A percentile compares a stretch with the other conserved stretches of the same genome.
phyloP scores from a whole-genome alignment of 1,139 yeast species.

The Hanseniaspora sp. region DNA sequence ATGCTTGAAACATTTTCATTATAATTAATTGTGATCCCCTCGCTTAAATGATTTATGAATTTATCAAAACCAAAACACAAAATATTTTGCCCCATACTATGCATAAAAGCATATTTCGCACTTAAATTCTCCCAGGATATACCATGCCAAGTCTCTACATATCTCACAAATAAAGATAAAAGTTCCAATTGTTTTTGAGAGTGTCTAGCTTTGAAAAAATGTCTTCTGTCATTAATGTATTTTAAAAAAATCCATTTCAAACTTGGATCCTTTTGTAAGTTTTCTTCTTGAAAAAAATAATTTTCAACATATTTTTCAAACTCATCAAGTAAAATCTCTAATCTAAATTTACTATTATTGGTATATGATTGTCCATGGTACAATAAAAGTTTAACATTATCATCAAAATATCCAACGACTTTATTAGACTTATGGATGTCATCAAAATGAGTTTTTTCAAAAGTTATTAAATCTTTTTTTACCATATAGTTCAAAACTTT shows the following conservation, averaged over 20 bases:
- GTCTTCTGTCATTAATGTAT: constrained; percentile 30
- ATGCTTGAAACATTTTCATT: constrained; percentile 41
- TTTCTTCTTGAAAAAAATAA: constrained; percentile 40
- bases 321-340: constrained; percentile 44
- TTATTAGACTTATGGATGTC: constrained; percentile 28
- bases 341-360: constrained; percentile 28
- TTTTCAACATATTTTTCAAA: constrained; percentile 51
- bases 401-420: constrained; percentile 34
- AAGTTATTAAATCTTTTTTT: constrained; percentile 4
- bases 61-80: constrained; percentile 44
- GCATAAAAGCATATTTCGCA: constrained; percentile 53
- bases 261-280: constrained; percentile 40
- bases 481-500: constrained; percentile 39
- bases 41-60: constrained; percentile 35
- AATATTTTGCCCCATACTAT: constrained; percentile 66
- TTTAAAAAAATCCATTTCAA: constrained; percentile 29
- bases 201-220: constrained; percentile 36
- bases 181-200: constrained; percentile 39
- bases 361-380: constrained; percentile 20
- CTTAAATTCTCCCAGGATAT: constrained; percentile 55
- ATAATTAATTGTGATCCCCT: constrained; percentile 32
- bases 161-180: constrained; percentile 42
- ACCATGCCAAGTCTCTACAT: constrained; percentile 71
- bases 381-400: constrained; percentile 24
- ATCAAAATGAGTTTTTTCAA: background rate